phyloP scores from a whole-genome alignment of 805 yeast genomes.

The Suhomyces faveliae region DNA sequence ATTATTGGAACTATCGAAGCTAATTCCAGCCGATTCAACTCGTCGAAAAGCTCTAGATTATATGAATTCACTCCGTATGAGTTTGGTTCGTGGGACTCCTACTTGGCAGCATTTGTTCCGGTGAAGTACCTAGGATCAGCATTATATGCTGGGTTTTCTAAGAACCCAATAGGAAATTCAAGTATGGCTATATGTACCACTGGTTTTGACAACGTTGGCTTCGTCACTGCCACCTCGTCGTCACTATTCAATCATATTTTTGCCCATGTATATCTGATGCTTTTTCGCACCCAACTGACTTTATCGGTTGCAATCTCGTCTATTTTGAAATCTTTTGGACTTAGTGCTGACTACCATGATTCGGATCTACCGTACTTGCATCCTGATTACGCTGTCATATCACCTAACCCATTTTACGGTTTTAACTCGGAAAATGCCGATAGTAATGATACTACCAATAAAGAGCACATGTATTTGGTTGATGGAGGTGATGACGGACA shows the following conservation, averaged over 20 bases:
- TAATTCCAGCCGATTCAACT: conserved; percentile 29
- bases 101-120: conserved; percentile 47
- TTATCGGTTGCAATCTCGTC: conserved; percentile 34
- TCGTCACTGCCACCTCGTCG: conserved; percentile 62
- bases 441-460: conserved; percentile 13
- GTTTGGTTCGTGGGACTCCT: conserved; percentile 65
- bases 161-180: conserved; percentile 17
- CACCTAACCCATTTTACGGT: conserved; percentile 62
- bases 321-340: conserved; percentile 44
- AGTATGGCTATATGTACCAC: conserved; percentile 41
- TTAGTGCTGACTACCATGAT: conserved; percentile 28
- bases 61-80: conserved; percentile 66
- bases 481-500: conserved; percentile 54
- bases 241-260: conserved; percentile 58
- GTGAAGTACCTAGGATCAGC: conserved; percentile 52
- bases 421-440: conserved; percentile 8
- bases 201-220: conserved; percentile 59
- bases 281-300: conserved; percentile 31
- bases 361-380: conserved; percentile 32
- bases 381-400: conserved; percentile 58
- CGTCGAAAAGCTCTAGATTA: conserved; percentile 41
- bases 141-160: conserved; percentile 43
- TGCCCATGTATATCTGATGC: conserved; percentile 44
- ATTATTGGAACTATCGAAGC: conserved; percentile 43
- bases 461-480: conserved; percentile 28